Base-by-base conservation (phyloP, 2,329 filamentous ascomycete species). In the Aureobasidium sp. region DNA sequence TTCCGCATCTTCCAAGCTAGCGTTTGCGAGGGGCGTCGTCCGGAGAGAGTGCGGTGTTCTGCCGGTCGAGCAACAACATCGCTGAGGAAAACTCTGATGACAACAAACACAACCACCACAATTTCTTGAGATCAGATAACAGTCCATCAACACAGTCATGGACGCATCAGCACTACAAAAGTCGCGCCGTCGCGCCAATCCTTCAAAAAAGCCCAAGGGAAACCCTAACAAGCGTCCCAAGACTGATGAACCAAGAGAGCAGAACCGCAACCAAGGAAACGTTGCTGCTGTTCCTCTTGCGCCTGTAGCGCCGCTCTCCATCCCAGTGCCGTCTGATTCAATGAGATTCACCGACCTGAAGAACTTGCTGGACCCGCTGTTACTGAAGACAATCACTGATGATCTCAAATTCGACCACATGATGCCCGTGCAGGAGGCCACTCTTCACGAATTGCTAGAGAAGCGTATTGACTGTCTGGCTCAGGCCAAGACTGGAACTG, bases 401-500 rank as follows among this genome's bases (percentile, higher is more conserved):
- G 30, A 36, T 16, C 25, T 45, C 61, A 75, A 73, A 51, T 74
- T 68, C 14, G 44, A 41, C 32, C 34, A 32, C 65, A 81, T 82
- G 80, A 79, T 78, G 7, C 79, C 81, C 3, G 81, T 83, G 13
- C 81, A 83, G 66, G 76, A 81, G 55, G 79, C 78, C 67, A 79
- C 82, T 6, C 70, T 83, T 61, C 78, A 73, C 3, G 76, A 81
- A 63, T 73, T 83, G 30, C 79, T 80, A 8, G 73, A 69, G 42
- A 76, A 77, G 69, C 75, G 74, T 42, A 76, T 76, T 50, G 81
- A 83, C 67, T 82, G 80, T 64, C 76, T 83, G 37, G 82, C 82
- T 36, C 80, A 82, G 64, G 94, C 93, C 62, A 96, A 91, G 77
- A 69, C 64, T 93, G 93, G 94, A 27, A 97, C 93, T 21, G 94